Percentiles rank a stretch among this genome's conserved stretches.
These are phyloP conservation scores for Scedosporium apiospermum DNA, from an alignment of 2,329 filamentous ascomycete species.

Conservation along the genomic window DNA sequence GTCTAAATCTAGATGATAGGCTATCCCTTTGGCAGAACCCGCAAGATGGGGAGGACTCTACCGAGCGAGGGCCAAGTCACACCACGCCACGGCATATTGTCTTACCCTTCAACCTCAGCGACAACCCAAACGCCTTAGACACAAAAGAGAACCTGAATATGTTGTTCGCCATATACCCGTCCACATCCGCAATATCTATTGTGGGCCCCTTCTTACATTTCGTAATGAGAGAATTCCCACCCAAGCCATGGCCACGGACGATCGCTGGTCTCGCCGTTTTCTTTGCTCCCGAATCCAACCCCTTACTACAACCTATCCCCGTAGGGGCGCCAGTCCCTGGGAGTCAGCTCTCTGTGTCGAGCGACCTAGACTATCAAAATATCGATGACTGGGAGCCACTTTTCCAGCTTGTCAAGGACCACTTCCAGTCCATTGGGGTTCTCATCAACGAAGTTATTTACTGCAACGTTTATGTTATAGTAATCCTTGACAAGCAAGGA, in stretches of 20 bases:
- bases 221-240: too few relatives aligned
- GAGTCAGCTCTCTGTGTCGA: not conserved
- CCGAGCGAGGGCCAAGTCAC: too few relatives aligned
- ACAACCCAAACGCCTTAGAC: not conserved
- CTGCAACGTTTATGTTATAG: not conserved
- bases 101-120: not conserved
- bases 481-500: not conserved
- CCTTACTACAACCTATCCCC: not conserved
- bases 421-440: not conserved
- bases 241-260: too few relatives aligned
- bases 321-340: not conserved
- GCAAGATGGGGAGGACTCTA: too few relatives aligned
- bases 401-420: not conserved
- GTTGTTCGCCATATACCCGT: not conserved
- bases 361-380: not conserved
- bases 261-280: too few relatives aligned
- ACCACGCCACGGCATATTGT: not conserved
- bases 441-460: constrained; percentile 1
- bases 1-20: too few relatives aligned
- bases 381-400: not conserved
- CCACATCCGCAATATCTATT: too few relatives aligned
- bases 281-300: too few relatives aligned
- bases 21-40: too few relatives aligned
- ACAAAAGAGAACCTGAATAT: not conserved
- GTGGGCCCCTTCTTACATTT: too few relatives aligned